Evolutionary conservation across 768 basidiomycete genomes (phyloP).

Genomic region (Crucibulum laeve): DNA sequence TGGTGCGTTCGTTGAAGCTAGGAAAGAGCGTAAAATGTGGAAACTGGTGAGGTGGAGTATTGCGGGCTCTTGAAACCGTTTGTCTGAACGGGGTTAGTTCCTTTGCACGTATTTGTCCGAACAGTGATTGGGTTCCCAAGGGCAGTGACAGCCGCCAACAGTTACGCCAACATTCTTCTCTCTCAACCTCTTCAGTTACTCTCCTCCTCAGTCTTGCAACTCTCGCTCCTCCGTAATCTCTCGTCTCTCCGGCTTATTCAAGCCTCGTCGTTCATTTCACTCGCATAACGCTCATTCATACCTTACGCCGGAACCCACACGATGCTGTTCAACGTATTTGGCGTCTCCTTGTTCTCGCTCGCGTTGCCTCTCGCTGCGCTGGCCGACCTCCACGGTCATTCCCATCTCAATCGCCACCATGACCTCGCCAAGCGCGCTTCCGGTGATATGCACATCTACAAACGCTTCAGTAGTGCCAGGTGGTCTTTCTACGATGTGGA

Average conservation of each 20-base stretch:
- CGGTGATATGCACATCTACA: slow-evolving; percentile 32
- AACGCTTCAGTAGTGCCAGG: slow-evolving; percentile 28
- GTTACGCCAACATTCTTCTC: too few relatives aligned
- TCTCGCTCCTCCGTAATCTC: slow-evolving; percentile 7
- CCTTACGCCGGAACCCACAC: slow-evolving; percentile 6
- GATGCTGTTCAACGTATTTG: slow-evolving; percentile 13
- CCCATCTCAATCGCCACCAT: slow-evolving; percentile 31
- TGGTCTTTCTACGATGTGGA: slow-evolving; percentile 42
- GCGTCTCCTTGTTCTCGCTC: slow-evolving; percentile 17
- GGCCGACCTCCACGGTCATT: slow-evolving; percentile 20
- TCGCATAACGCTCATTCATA: not conserved
- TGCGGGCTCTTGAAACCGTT: too few relatives aligned
- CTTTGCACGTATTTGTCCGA: too few relatives aligned
- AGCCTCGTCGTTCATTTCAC: slow-evolving; percentile 8
- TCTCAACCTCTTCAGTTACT: too few relatives aligned
- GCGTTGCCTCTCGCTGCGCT: slow-evolving; percentile 25
- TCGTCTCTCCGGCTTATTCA: not conserved
- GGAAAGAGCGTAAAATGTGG: too few relatives aligned
- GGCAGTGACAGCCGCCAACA: too few relatives aligned
- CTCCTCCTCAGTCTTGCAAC: too few relatives aligned
- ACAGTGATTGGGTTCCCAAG: too few relatives aligned
- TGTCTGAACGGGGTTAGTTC: too few relatives aligned
- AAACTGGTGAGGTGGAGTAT: too few relatives aligned
- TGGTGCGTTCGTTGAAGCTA: too few relatives aligned
- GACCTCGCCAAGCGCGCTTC: slow-evolving; percentile 41